Percentiles rank a stretch among this genome's conserved stretches.
Conservation (phyloP, 2,329 filamentous ascomycete species). For the Dactylonectria estremocensis region DNA sequence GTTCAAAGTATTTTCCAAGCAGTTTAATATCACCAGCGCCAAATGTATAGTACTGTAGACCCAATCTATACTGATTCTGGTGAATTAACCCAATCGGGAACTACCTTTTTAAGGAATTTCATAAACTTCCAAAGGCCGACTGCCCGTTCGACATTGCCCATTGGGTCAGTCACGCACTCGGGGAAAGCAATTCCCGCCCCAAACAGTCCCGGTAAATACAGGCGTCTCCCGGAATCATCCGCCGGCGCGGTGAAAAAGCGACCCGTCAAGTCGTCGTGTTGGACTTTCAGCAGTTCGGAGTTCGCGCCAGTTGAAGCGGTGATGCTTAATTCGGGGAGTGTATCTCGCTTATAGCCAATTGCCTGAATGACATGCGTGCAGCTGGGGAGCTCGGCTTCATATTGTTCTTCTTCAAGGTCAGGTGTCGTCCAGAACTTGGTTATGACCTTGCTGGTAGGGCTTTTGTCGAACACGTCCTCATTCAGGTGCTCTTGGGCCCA, state of each 20-base stretch:
- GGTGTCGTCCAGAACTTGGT: constrained; percentile 61
- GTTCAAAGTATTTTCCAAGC: too few species aligned
- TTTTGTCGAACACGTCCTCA: constrained; percentile 61
- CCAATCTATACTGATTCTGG: background rate
- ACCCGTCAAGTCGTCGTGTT: constrained; percentile 54
- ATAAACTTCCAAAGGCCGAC: constrained; percentile 78
- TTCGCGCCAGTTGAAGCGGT: constrained; percentile 37
- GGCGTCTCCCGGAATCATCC: constrained; percentile 21
- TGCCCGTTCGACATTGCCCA: constrained; percentile 72
- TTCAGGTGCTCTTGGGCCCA: constrained; percentile 74
- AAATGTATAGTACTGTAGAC: too few species aligned
- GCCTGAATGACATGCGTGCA: constrained; percentile 71
- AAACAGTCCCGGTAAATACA: constrained; percentile 66
- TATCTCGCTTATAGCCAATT: constrained; percentile 69
- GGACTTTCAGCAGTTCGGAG: constrained; percentile 60
- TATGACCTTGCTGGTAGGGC: constrained; percentile 63
- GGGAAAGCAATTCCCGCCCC: constrained; percentile 77
- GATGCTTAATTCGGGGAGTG: constrained; percentile 63
- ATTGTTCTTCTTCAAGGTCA: constrained; percentile 38
- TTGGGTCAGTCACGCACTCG: constrained; percentile 71
- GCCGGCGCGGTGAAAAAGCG: constrained; percentile 34
- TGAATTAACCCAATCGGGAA: constrained; percentile 51
- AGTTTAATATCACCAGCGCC: too few species aligned
- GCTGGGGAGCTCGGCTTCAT: constrained; percentile 58
- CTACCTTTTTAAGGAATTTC: constrained; percentile 71